These are phyloP conservation scores for Gremmenia infestans DNA, from an alignment of 2,329 filamentous ascomycete species.

Conservation along the genomic window DNA sequence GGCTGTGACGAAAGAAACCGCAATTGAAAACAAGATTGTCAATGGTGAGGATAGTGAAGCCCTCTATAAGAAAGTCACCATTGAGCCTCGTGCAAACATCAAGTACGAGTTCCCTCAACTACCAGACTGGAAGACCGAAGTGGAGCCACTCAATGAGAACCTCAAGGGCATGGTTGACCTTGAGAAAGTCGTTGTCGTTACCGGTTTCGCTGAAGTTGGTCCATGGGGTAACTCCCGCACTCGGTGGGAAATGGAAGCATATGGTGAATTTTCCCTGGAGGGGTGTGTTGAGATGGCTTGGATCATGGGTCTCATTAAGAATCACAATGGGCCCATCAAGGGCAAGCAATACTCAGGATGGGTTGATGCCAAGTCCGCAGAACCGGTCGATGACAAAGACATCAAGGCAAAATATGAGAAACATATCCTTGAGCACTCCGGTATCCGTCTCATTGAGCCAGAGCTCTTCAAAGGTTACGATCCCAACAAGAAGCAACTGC, in stretches of 20 bases:
- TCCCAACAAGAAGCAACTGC: slow-evolving; percentile 95
- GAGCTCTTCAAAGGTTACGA: slow-evolving; percentile 97
- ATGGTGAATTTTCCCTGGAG: slow-evolving; percentile 94
- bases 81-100: slow-evolving; percentile 94
- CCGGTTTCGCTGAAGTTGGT: slow-evolving; percentile 91
- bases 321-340: slow-evolving; percentile 94
- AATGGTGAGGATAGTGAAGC: slow-evolving; percentile 90
- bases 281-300: slow-evolving; percentile 99
- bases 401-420: slow-evolving; percentile 98
- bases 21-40: slow-evolving; percentile 94
- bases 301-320: slow-evolving; percentile 99
- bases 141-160: slow-evolving; percentile 80
- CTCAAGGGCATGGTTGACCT: slow-evolving; percentile 98
- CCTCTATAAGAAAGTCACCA: slow-evolving; percentile 88
- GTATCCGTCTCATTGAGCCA: slow-evolving; percentile 95
- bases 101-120: slow-evolving; percentile 92
- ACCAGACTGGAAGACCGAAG: slow-evolving; percentile 86
- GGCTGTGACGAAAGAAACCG: slow-evolving; percentile 91
- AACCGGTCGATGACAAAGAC: slow-evolving; percentile 97
- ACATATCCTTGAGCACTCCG: slow-evolving; percentile 89
- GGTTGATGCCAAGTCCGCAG: slow-evolving; percentile 90
- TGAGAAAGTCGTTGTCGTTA: slow-evolving; percentile 95
- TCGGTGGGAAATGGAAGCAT: slow-evolving; percentile 98
- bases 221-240: slow-evolving; percentile 99
- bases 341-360: slow-evolving; percentile 94